These are phyloP conservation scores for Blastocystis sp. DNA, from an alignment of 352 stramenopile species.

Conservation along the genomic window DNA sequence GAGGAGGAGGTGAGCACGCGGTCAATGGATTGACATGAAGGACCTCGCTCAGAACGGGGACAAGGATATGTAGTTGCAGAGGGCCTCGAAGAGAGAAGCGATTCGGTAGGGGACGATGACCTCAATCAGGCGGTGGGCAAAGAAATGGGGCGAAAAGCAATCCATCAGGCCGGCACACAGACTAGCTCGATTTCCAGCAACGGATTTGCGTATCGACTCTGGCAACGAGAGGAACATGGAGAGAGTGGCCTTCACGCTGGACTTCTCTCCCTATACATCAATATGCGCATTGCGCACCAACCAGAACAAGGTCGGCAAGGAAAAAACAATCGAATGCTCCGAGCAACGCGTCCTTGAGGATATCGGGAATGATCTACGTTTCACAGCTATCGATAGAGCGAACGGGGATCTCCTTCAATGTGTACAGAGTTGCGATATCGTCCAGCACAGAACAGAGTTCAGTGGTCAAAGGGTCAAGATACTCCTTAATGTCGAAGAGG, in stretches of 20 bases:
- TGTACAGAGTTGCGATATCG: background rate
- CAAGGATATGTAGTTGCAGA: conserved; percentile 27
- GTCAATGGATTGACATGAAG: background rate
- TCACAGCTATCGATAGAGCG: background rate
- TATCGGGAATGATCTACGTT: conserved; percentile 36
- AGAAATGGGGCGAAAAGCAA: conserved; percentile 1
- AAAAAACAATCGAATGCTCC: background rate
- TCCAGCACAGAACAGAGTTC: background rate
- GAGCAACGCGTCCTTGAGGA: conserved; percentile 38
- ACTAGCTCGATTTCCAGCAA: background rate
- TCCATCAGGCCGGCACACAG: background rate
- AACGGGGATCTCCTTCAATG: conserved; percentile 13
- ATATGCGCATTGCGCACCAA: background rate
- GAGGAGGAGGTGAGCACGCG: background rate
- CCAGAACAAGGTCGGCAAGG: conserved; percentile 36
- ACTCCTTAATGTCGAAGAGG: background rate
- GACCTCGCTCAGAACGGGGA: background rate
- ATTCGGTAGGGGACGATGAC: background rate
- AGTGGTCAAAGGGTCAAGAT: background rate
- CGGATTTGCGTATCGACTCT: background rate
- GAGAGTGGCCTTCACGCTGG: background rate
- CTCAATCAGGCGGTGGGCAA: background rate
- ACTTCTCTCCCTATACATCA: conserved; percentile 11
- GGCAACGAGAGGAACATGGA: background rate
- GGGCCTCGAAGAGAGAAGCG: background rate